Base-by-base conservation (phyloP, 1,284 basidiomycete genomes). In the Heterobasidion annosum region DNA sequence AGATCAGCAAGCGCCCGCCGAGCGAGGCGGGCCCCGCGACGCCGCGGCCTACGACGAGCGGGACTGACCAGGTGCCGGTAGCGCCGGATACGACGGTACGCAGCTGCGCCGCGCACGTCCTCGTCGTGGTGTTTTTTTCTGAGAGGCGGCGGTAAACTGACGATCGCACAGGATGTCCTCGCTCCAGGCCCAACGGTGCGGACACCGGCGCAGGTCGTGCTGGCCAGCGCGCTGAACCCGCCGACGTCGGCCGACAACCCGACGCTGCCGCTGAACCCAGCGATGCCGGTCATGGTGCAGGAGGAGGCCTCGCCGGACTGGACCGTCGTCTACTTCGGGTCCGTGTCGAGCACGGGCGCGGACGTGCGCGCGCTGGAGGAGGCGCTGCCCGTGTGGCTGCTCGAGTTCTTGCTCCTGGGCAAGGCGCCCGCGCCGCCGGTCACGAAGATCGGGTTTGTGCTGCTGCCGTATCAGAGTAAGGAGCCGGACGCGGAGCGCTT, bases 391-490 rank as follows among this genome's bases (percentile, higher is more conserved):
- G 67, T 84, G 57, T 99, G 96, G 96, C 71, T 97, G 49, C 72
- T 95, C 48, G 92, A 98, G 67, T 96, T 87, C 63, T 69, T 98
- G 46, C 76, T 98, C 42, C 63, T 80, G 37, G 89, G 89, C 64
- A 86, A 85, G 63, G 69, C 75, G 19, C 74, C 76, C 2, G 59
- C 73, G 2, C 65, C 73, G 0, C 73, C 77, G 2, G 68, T 75
- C 48, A 73, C 79, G 54, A 98, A 97, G 71, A 68, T 96, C 50
- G 91, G 92, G 59, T 98, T 98, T 66, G 82, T 95, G 25, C 70
- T 99, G 34, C 70, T 94, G 54, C 93, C 95, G 0, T 91, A 82
- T 75, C 78, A 77, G 2, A 74, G 67, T 48, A 78, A 77, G 54
- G 77, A 79, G 54, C 72, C 75, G 2, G 74, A 75, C 43, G 73